phyloP scores from a whole-genome alignment of 2,329 filamentous ascomycete genomes.

The Paracamarosporium sp. region DNA sequence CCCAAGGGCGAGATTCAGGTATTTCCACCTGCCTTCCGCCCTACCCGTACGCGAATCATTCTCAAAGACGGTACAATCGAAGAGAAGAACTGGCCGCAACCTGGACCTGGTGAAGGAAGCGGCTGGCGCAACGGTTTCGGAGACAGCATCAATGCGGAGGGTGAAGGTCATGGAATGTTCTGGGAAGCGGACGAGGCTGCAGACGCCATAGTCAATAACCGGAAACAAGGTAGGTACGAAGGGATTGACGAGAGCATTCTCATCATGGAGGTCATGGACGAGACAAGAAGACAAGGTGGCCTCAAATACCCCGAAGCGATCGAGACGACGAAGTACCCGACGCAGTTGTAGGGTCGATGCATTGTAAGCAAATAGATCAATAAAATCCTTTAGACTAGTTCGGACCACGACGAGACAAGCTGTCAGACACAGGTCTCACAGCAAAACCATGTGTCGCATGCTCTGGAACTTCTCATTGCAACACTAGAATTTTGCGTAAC shows the following conservation, averaged over 20 bases:
- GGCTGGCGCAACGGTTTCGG: conserved; percentile 58
- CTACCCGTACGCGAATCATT: conserved; percentile 70
- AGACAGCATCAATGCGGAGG: conserved; percentile 55
- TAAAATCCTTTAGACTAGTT: background rate
- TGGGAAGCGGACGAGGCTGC: conserved; percentile 86
- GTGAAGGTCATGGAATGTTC: conserved; percentile 81
- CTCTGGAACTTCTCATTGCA: no score
- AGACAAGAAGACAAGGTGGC: conserved; percentile 68
- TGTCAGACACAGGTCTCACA: no score
- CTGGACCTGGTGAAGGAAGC: conserved; percentile 55
- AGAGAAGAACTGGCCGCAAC: conserved; percentile 54
- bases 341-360: conserved; percentile 26
- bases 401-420: background rate
- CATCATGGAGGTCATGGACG: conserved; percentile 85
- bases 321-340: conserved; percentile 56
- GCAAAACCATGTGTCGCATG: no score
- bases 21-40: conserved; percentile 73
- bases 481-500: no score
- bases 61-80: conserved; percentile 56
- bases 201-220: conserved; percentile 76
- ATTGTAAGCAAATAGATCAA: background rate
- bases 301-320: conserved; percentile 71
- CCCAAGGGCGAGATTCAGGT: conserved; percentile 84
- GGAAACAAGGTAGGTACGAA: conserved; percentile 70
- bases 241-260: conserved; percentile 78